A percentile compares a stretch with the other conserved stretches of the same genome.
Conservation (phyloP, 1,284 basidiomycete species). For the Leccinum griseonigrum region DNA sequence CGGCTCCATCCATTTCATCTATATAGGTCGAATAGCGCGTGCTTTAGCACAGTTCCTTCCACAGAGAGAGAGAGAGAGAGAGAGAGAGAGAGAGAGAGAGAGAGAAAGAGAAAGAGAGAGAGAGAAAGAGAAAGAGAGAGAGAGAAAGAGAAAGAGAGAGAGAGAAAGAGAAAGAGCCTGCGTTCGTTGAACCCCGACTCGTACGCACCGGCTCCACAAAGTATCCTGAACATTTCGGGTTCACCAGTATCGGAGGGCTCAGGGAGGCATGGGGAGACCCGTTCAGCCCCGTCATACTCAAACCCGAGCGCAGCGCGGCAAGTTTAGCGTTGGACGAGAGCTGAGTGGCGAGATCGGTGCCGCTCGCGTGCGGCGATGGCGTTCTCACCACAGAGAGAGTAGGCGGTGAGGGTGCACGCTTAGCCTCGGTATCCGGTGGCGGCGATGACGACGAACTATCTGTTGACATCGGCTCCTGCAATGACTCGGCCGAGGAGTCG, state of each 20-base stretch:
- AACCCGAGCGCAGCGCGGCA: constrained; percentile 27
- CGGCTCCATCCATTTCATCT: constrained; percentile 96
- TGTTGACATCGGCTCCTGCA: neutral
- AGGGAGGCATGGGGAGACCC: constrained; percentile 17
- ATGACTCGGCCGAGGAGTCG: neutral
- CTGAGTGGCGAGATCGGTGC: constrained; percentile 31
- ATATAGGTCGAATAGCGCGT: neutral
- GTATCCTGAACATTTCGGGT: constrained; percentile 88
- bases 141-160: neutral
- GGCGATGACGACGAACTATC: constrained; percentile 3
- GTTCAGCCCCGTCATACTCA: constrained; percentile 29
- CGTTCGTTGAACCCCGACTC: neutral
- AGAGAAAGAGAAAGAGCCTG: neutral
- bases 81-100: neutral
- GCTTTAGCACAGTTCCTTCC: neutral
- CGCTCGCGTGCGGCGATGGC: constrained; percentile 9
- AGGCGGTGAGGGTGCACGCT: constrained; percentile 4
- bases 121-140: too few relatives aligned
- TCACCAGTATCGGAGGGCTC: constrained; percentile 68
- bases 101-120: too few relatives aligned
- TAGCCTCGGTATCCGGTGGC: neutral
- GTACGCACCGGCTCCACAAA: constrained; percentile 77
- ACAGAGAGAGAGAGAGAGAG: neutral
- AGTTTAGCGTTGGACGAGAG: constrained; percentile 34
- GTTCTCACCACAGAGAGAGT: neutral